A percentile compares a stretch with the other conserved stretches of the same genome.
These are phyloP conservation scores for Gardenia jasminoides DNA, from an alignment of 257 asterid species.

Conservation along the genomic window DNA sequence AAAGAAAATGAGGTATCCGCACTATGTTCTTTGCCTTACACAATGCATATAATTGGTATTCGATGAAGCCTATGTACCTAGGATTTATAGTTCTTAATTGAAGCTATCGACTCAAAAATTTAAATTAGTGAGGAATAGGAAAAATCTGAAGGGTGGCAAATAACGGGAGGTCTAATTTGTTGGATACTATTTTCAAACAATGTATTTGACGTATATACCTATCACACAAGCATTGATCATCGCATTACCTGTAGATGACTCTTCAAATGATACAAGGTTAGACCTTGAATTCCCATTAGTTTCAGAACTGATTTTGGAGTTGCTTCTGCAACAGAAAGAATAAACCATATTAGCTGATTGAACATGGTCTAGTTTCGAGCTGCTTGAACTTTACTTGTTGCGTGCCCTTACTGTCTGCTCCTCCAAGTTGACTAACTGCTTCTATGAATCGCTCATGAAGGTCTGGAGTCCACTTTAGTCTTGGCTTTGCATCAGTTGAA, in stretches of 20 bases:
- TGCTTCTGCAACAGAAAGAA: constrained; percentile 65
- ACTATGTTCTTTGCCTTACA: not conserved
- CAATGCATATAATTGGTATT: not conserved
- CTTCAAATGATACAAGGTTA: constrained; percentile 88
- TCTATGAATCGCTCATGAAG: constrained; percentile 85
- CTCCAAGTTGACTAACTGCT: constrained; percentile 97
- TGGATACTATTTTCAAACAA: not conserved
- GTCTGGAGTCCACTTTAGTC: constrained; percentile 93
- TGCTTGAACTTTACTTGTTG: constrained; percentile 5
- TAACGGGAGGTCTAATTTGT: not conserved
- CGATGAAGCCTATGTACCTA: not conserved
- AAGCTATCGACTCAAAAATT: not conserved
- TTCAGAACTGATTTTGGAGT: constrained; percentile 96
- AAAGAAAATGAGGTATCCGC: not conserved
- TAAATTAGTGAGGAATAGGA: not conserved
- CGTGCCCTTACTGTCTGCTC: constrained; percentile 88
- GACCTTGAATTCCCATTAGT: constrained; percentile 92
- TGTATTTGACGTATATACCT: no score
- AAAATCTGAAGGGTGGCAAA: not conserved
- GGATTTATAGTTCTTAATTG: not conserved
- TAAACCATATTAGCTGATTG: constrained; percentile 25
- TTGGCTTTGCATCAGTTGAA: constrained; percentile 96
- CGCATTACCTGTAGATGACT: constrained; percentile 90
- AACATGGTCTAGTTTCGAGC: constrained; percentile 26
- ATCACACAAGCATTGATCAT: not conserved